A percentile compares a stretch with the other conserved stretches of the same genome.
phyloP scores from a whole-genome alignment of 1,139 yeast species.

The Candida glucosophila region DNA sequence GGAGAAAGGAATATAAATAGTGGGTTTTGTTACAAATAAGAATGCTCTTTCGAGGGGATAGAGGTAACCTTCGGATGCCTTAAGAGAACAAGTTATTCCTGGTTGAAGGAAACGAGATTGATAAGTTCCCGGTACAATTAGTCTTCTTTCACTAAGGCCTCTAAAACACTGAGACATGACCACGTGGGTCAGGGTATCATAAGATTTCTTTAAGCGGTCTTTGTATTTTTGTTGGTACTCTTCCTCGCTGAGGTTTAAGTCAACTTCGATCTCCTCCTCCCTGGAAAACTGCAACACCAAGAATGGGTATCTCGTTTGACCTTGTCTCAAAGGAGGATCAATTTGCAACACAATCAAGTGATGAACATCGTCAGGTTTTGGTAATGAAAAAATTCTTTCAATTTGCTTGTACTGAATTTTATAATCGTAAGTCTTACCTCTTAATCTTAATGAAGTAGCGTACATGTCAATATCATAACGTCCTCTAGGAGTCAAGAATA shows the following conservation, averaged over 20 bases:
- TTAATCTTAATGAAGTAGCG: conserved; percentile 74
- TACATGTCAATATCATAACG: conserved; percentile 97
- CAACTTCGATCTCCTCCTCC: conserved; percentile 89
- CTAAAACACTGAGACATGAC: conserved; percentile 85
- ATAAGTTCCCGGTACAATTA: conserved; percentile 82
- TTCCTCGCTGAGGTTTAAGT: conserved; percentile 74
- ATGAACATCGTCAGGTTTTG: conserved; percentile 90
- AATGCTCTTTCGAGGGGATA: conserved; percentile 88
- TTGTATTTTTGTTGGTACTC: conserved; percentile 74
- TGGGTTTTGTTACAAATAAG: conserved; percentile 88
- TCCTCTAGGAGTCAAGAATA: conserved; percentile 96
- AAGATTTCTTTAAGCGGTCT: conserved; percentile 65
- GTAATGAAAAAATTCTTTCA: conserved; percentile 83
- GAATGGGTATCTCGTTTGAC: conserved; percentile 94
- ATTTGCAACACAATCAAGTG: conserved; percentile 82
- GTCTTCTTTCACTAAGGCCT: conserved; percentile 82
- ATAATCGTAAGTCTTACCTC: conserved; percentile 98
- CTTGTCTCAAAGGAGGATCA: conserved; percentile 86
- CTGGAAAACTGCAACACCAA: conserved; percentile 80
- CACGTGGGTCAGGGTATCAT: conserved; percentile 76
- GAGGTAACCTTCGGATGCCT: conserved; percentile 91
- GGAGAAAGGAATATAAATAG: conserved; percentile 79
- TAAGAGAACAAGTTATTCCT: conserved; percentile 84
- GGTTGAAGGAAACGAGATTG: conserved; percentile 67
- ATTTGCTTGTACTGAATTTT: conserved; percentile 87